Percentiles rank a stretch among this genome's conserved stretches.
phyloP scores from a whole-genome alignment of 768 basidiomycete genomes.

The Naganishia vishniacii region DNA sequence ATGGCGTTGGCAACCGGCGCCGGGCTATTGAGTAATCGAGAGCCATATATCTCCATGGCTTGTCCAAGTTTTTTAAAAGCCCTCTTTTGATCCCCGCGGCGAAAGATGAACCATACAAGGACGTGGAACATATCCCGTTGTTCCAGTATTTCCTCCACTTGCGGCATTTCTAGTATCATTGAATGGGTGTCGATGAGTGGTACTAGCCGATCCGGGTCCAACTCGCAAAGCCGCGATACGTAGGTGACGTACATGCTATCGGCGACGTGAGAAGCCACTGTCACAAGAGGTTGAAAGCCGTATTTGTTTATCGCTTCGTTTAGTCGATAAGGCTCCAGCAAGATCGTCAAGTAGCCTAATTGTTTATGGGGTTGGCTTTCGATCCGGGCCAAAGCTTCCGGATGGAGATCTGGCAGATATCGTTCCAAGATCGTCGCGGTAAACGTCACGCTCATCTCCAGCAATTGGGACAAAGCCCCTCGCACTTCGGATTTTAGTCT shows the following conservation, averaged over 20 bases:
- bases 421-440: constrained; percentile 71
- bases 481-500: constrained; percentile 58
- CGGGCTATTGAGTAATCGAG: constrained; percentile 18
- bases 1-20: neutral
- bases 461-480: constrained; percentile 61
- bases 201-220: constrained; percentile 63
- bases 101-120: constrained; percentile 16
- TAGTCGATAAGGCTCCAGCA: constrained; percentile 58
- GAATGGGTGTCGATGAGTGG: constrained; percentile 59
- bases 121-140: constrained; percentile 19
- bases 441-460: constrained; percentile 58
- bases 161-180: constrained; percentile 61
- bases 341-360: constrained; percentile 68
- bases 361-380: constrained; percentile 55
- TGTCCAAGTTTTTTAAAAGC: constrained; percentile 31
- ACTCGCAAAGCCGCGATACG: constrained; percentile 66
- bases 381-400: constrained; percentile 57
- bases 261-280: constrained; percentile 49
- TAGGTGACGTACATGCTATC: constrained; percentile 59
- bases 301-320: constrained; percentile 48
- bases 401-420: constrained; percentile 63
- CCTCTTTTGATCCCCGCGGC: neutral
- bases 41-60: constrained; percentile 36
- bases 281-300: constrained; percentile 25
- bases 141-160: constrained; percentile 59